phyloP scores from a whole-genome alignment of 2,329 filamentous ascomycete genomes.

The Pseudopyrenochaeta lycopersici region DNA sequence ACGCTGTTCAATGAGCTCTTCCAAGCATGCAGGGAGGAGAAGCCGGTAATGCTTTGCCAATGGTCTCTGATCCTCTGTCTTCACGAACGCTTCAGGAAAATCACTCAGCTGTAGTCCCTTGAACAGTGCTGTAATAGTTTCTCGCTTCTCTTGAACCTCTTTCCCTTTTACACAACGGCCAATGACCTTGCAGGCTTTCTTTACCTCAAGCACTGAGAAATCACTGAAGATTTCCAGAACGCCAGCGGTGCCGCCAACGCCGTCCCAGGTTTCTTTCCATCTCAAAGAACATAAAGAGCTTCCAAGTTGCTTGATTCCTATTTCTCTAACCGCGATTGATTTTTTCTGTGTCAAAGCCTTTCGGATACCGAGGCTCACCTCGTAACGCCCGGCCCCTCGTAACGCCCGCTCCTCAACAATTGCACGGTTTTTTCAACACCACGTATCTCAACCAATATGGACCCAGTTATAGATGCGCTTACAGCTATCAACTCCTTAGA shows the following conservation, averaged over 20 bases:
- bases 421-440: too few relatives aligned
- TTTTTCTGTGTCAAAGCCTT: conserved; percentile 31
- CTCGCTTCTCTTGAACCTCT: conserved; percentile 19
- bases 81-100: conserved; percentile 18
- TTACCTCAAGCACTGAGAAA: conserved; percentile 37
- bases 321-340: conserved; percentile 29
- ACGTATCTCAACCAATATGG: too few relatives aligned
- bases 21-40: conserved; percentile 33
- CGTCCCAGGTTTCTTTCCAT: conserved; percentile 41
- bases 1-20: conserved; percentile 27
- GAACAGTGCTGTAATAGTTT: conserved; percentile 28
- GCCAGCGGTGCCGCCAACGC: conserved; percentile 33
- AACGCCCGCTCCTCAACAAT: too few relatives aligned
- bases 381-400: too few relatives aligned
- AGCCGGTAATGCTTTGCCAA: conserved; percentile 25
- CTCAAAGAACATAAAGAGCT: conserved; percentile 19
- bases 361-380: too few relatives aligned
- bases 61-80: conserved; percentile 26
- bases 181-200: conserved; percentile 26
- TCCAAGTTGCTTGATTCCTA: conserved; percentile 28
- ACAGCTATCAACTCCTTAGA: too few relatives aligned
- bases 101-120: conserved; percentile 27
- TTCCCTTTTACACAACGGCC: conserved; percentile 6
- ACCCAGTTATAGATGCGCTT: too few relatives aligned
- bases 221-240: conserved; percentile 31